A percentile compares a stretch with the other conserved stretches of the same genome.
These are phyloP conservation scores for Fagus crenata DNA, from an alignment of 306 rosid species.

Conservation along the genomic window DNA sequence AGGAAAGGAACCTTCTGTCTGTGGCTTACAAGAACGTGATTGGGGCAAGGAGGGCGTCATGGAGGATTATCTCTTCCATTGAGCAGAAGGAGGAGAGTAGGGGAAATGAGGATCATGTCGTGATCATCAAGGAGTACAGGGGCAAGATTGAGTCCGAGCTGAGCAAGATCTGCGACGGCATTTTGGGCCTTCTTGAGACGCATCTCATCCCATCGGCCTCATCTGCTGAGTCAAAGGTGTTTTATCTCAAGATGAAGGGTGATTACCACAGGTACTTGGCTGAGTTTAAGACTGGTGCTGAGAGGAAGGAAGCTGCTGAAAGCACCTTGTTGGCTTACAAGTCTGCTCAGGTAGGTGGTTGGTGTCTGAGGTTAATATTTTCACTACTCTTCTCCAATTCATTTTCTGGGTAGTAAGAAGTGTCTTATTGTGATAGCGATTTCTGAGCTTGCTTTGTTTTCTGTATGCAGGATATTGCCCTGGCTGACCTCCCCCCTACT, in stretches of 20 bases:
- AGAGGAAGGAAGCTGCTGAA: slow-evolving; percentile 93
- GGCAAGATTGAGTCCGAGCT: slow-evolving; percentile 79
- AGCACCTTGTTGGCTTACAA: slow-evolving; percentile 91
- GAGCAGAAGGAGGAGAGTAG: slow-evolving; percentile 97
- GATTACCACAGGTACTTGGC: slow-evolving; percentile 95
- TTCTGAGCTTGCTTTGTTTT: slow-evolving; percentile 2
- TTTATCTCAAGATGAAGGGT: slow-evolving; percentile 94
- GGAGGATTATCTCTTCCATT: slow-evolving; percentile 96
- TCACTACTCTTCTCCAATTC: neutral
- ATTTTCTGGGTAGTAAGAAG: neutral
- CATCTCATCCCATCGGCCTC: slow-evolving; percentile 87
- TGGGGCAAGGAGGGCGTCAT: slow-evolving; percentile 94
- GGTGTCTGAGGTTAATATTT: neutral
- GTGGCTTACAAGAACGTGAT: slow-evolving; percentile 96
- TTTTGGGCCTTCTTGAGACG: slow-evolving; percentile 75
- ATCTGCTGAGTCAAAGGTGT: slow-evolving; percentile 76
- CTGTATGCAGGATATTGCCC: slow-evolving; percentile 73
- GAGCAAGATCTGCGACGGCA: slow-evolving; percentile 97
- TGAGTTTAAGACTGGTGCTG: slow-evolving; percentile 81
- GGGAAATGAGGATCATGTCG: slow-evolving; percentile 83
- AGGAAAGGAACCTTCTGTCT: slow-evolving; percentile 89
- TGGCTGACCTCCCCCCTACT: slow-evolving; percentile 75
- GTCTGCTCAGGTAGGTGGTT: slow-evolving; percentile 76
- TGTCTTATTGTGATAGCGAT: neutral
- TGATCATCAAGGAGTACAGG: slow-evolving; percentile 76